Conservation (phyloP, 2,329 filamentous ascomycete species). For the Taxawa tesnikishii region DNA sequence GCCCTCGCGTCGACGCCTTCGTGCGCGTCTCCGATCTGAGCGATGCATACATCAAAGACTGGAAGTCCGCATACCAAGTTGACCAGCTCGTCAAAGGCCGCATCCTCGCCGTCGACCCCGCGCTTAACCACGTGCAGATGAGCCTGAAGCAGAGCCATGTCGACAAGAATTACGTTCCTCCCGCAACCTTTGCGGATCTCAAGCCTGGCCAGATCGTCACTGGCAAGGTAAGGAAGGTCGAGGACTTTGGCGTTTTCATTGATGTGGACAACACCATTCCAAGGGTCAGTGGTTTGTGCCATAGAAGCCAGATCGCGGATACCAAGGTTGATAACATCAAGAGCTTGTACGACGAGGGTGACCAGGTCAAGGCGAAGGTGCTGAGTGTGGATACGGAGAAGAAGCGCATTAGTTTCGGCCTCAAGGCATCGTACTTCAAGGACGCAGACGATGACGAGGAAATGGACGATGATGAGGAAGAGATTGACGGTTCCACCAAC, state of each 20-base stretch:
- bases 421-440: slow-evolving; percentile 87
- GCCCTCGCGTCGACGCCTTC: slow-evolving; percentile 68
- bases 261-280: slow-evolving; percentile 66
- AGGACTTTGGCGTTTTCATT: slow-evolving; percentile 91
- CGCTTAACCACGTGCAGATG: slow-evolving; percentile 64
- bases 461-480: slow-evolving; percentile 28
- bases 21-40: slow-evolving; percentile 82
- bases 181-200: slow-evolving; percentile 63
- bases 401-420: slow-evolving; percentile 72
- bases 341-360: slow-evolving; percentile 80
- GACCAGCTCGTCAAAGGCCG: slow-evolving; percentile 88
- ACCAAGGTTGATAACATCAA: slow-evolving; percentile 70
- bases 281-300: slow-evolving; percentile 87
- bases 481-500: slow-evolving; percentile 20
- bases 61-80: slow-evolving; percentile 78
- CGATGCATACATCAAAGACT: slow-evolving; percentile 85
- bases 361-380: slow-evolving; percentile 85
- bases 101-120: slow-evolving; percentile 58
- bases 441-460: slow-evolving; percentile 39
- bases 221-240: slow-evolving; percentile 84
- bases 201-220: slow-evolving; percentile 71
- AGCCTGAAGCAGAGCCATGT: slow-evolving; percentile 77
- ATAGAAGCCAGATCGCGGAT: slow-evolving; percentile 85
- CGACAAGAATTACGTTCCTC: slow-evolving; percentile 64
- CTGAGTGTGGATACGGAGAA: slow-evolving; percentile 64